phyloP scores from a whole-genome alignment of 805 yeast species.

The Ogataea wickerhamii region DNA sequence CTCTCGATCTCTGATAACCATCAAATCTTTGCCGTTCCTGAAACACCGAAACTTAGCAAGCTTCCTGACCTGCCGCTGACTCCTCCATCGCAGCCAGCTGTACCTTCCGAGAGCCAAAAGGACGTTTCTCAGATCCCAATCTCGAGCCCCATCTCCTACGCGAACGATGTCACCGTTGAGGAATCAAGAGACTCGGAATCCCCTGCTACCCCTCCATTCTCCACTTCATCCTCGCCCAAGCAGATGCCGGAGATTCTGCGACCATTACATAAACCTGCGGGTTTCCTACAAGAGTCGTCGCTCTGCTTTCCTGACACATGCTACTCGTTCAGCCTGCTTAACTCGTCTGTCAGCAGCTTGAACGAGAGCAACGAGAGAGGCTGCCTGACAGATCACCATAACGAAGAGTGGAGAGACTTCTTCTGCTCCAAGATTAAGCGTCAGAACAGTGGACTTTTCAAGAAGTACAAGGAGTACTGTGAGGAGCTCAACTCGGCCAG shows the following conservation, averaged over 20 bases:
- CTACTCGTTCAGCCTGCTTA: conserved; percentile 29
- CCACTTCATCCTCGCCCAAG: conserved; percentile 24
- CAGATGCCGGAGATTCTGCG: conserved; percentile 18
- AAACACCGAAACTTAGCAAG: conserved; percentile 18
- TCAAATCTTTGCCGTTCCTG: conserved; percentile 15
- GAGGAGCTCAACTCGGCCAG: conserved; percentile 11
- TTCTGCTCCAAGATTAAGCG: conserved; percentile 39
- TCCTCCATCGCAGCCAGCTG: conserved; percentile 21
- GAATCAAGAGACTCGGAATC: conserved; percentile 5
- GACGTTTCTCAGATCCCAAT: conserved; percentile 5
- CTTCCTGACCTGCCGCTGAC: conserved; percentile 24
- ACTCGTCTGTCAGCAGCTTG: conserved; percentile 19
- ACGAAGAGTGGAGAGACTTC: conserved; percentile 43
- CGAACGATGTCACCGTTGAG: conserved; percentile 7
- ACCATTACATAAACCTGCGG: conserved; percentile 15
- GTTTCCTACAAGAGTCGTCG: conserved; percentile 21
- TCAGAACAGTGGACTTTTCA: conserved; percentile 38
- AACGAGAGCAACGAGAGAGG: conserved; percentile 34
- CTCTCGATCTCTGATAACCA: conserved; percentile 1
- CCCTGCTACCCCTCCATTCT: conserved; percentile 28
- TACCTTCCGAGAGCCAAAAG: conserved; percentile 15
- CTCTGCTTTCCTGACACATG: conserved; percentile 36
- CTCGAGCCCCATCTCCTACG: conserved; percentile 19
- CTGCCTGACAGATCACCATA: conserved; percentile 29
- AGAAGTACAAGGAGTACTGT: conserved; percentile 37